Conservation (phyloP, 106 monocot genomes). For the Dendrobium huoshanense region DNA sequence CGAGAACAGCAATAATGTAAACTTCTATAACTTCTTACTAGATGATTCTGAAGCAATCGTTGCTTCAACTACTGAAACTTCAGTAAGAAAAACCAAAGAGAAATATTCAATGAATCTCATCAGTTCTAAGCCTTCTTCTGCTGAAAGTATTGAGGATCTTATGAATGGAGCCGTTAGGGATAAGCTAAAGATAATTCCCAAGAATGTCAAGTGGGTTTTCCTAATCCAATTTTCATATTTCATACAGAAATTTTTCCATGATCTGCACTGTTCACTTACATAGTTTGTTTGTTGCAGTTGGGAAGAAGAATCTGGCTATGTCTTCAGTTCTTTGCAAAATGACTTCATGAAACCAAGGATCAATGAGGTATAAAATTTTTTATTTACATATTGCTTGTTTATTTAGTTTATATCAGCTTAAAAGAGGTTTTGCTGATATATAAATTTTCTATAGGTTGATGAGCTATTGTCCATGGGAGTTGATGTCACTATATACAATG, state of each 20-base stretch:
- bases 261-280: neutral
- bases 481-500: slow-evolving; percentile 78
- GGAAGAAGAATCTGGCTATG: slow-evolving; percentile 26
- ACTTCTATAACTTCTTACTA: slow-evolving; percentile 73
- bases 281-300: neutral
- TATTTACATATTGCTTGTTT: neutral
- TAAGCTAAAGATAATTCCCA: slow-evolving; percentile 70
- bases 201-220: slow-evolving; percentile 36
- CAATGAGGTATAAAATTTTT: slow-evolving; percentile 34
- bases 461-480: slow-evolving; percentile 61
- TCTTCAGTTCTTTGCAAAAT: slow-evolving; percentile 35
- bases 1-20: slow-evolving; percentile 35
- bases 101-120: slow-evolving; percentile 44
- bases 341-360: slow-evolving; percentile 91
- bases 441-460: slow-evolving; percentile 48
- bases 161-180: slow-evolving; percentile 56
- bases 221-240: neutral
- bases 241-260: neutral
- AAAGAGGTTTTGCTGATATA: neutral
- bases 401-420: neutral
- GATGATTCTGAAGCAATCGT: slow-evolving; percentile 17
- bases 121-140: slow-evolving; percentile 23
- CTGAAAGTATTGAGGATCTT: slow-evolving; percentile 22
- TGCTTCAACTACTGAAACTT: neutral
- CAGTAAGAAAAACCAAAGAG: neutral